A percentile compares a stretch with the other conserved stretches of the same genome.
Conservation (phyloP, 2,329 filamentous ascomycete species). For the Aspergillus floridensis region DNA sequence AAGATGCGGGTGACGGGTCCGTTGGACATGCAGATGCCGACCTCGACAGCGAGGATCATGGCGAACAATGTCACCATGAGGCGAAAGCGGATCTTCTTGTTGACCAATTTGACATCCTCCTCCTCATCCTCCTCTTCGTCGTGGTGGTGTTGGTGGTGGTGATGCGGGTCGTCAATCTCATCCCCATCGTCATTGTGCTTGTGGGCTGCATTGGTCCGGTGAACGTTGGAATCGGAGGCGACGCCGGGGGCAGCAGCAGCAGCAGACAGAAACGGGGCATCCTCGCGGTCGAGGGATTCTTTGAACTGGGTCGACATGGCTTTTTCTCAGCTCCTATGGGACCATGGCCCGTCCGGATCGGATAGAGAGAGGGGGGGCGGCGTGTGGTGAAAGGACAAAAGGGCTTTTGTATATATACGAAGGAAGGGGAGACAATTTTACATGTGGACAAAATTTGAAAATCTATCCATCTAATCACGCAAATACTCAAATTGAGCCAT, state of each 20-base stretch:
- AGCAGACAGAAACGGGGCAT: slow-evolving; percentile 31
- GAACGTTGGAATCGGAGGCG: slow-evolving; percentile 10
- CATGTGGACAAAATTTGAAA: background rate
- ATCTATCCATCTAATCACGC: background rate
- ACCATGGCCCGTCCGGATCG: slow-evolving; percentile 3
- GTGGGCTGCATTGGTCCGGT: slow-evolving; percentile 9
- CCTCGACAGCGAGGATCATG: slow-evolving; percentile 45
- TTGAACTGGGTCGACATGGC: slow-evolving; percentile 24
- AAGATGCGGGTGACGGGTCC: slow-evolving; percentile 49
- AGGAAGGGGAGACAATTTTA: background rate
- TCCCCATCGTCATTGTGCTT: slow-evolving; percentile 2
- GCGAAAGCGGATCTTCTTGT: slow-evolving; percentile 32
- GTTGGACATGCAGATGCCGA: slow-evolving; percentile 45
- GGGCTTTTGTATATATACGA: background rate
- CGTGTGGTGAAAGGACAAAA: too few species aligned
- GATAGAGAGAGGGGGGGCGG: background rate
- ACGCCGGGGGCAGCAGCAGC: background rate
- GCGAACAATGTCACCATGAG: slow-evolving; percentile 44
- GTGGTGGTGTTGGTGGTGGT: too few species aligned
- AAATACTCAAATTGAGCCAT: background rate
- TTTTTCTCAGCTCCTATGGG: background rate
- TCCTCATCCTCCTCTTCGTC: too few species aligned
- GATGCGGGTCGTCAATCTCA: background rate
- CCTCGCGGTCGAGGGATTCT: slow-evolving; percentile 29
- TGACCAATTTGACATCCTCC: slow-evolving; percentile 13